Conservation (phyloP, 768 basidiomycete species). For the Hydnum rufescens region DNA sequence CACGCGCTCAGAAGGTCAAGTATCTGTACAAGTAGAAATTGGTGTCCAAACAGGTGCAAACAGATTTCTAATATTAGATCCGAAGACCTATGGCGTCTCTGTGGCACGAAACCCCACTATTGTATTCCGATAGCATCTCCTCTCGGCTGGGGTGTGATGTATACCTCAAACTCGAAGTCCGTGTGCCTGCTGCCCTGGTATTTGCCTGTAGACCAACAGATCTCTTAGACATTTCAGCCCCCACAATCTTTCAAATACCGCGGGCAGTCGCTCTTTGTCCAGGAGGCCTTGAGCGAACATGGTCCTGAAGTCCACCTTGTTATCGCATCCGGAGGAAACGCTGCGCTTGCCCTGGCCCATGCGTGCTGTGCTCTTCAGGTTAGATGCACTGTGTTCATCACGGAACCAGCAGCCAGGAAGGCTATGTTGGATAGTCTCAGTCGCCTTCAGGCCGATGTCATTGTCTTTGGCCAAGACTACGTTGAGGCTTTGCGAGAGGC, state of each 20-base stretch:
- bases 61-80: no score
- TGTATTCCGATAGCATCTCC: slow-evolving; percentile 41
- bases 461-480: slow-evolving; percentile 39
- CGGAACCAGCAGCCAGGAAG: slow-evolving; percentile 20
- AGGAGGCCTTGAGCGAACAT: slow-evolving; percentile 28
- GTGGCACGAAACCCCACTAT: slow-evolving; percentile 46
- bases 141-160: slow-evolving; percentile 29
- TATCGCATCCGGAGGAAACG: slow-evolving; percentile 64
- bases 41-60: no score
- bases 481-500: slow-evolving; percentile 36
- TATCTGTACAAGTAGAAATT: no score
- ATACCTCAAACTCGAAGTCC: slow-evolving; percentile 56
- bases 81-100: no score
- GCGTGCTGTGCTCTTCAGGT: slow-evolving; percentile 35
- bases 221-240: slow-evolving; percentile 45
- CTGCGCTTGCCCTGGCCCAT: slow-evolving; percentile 50
- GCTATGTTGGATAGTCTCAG: slow-evolving; percentile 20
- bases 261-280: slow-evolving; percentile 43
- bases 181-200: neutral
- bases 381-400: slow-evolving; percentile 48
- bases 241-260: slow-evolving; percentile 62
- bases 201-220: slow-evolving; percentile 2
- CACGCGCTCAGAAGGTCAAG: no score
- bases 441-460: slow-evolving; percentile 34
- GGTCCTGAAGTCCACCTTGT: slow-evolving; percentile 41